Base-by-base conservation (phyloP, 2,329 filamentous ascomycete genomes). In the Microcyclospora tardicrescens region DNA sequence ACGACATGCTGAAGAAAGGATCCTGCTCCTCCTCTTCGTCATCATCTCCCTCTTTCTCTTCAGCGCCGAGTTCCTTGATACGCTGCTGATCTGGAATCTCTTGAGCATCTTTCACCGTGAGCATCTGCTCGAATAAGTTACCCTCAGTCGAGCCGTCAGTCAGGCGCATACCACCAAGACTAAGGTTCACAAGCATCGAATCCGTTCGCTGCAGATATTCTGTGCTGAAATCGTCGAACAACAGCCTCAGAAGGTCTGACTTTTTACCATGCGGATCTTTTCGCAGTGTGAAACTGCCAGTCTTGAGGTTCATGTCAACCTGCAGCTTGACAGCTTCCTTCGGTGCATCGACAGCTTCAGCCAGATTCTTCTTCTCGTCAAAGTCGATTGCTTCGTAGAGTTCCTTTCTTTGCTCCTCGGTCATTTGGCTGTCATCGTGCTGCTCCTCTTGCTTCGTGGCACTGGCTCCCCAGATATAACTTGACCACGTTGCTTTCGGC, bases 371-470 rank as follows among this genome's bases (percentile, higher is more conserved):
- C 67, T 95, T 96, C 61, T 99, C 91, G 45, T 98, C 84, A 79
- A 89, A 99, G 53, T 96, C 91, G 52, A 99, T 99, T 36, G 85
- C 93, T 50, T 93, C 81, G 60, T 96, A 98, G 9, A 99, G 73
- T 61, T 98, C 89, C 58, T 96, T 86, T 32, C 89, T 80, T 59
- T 99, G 87, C 60, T 96, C 80, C 44, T 98, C 91, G 0, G 84
- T 93, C 72, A 98, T 93, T 43, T 85, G 76, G 0, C 79, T 84
- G 45, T 87, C 82, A 49, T 93, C 81, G 3, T 78, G 71, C 33
- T 82, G 70, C 31, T 82, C 72, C 36, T 79, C 69, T 36, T 73
- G 62, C 1, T 78, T 79, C 69, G 40, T 74, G 42, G 62, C 61
- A 29, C 56, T 44, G 1, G 79, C 71, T 14, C 89, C 87, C 87